Evolutionary conservation across 1,284 basidiomycete species (phyloP), one percentile per base, ranked within the genome.

Genomic region (Prillingera fragicola): DNA sequence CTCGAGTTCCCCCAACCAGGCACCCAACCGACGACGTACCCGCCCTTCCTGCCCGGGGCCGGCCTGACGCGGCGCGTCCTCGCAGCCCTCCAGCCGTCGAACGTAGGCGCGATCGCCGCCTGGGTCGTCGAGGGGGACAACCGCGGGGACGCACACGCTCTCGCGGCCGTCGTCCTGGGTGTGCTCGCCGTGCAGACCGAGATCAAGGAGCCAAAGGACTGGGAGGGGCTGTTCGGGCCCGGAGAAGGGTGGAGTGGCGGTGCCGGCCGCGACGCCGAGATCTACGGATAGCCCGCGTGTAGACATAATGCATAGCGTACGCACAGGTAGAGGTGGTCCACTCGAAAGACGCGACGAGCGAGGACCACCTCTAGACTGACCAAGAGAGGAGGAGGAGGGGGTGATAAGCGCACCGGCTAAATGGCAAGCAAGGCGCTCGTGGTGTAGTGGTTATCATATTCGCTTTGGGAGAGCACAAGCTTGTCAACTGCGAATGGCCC

Each of bases 51-150:
- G 21, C 85, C 85, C 0, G 82, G 83, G 15, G 83, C 82, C 22
- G 85, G 86, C 1, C 73, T 87, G 15, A 80, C 83, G 0, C 75
- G 80, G 19, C 77, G 83, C 21, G 71, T 87, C 33, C 70, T 87
- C 7, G 74, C 75, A 0, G 77, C 80, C 2, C 44, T 73, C 1
- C 36, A 50, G 3, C 47, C 35, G 5, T 8, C 29, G 12, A 27
- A 25, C n/a, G 40, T 52, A 22, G 68, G 61, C 8, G 52, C 58
- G 2, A 74, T 82, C 1, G 47, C 66, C 32, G 62, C 73, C 15
- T 84, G 81, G 80, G 67, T 75, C 33, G 76, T 80, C 23, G 85
- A 88, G 61, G 86, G 85, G 3, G 86, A 88, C 62, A 88, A 88
- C 58, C 74, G 82, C 43, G 74, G 66, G 12, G 85, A 88, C 62